Base-by-base conservation (phyloP, 495 filamentous ascomycete genomes). In the Aspergillus bertholletiae region DNA sequence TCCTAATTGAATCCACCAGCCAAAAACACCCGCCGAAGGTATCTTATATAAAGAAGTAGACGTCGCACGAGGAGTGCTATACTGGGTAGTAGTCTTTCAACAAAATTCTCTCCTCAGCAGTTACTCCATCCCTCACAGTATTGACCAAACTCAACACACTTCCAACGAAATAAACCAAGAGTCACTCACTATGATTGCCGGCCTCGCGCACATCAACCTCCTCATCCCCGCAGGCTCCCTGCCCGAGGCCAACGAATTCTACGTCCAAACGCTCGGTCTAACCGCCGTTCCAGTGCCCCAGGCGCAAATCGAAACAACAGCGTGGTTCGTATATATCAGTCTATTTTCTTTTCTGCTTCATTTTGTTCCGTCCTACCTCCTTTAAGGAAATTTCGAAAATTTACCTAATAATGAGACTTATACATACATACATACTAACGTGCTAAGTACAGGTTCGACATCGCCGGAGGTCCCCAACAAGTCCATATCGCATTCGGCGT, bases 401-500 rank as follows among this genome's bases (percentile, higher is more conserved):
- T n/a, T n/a, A n/a, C n/a, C n/a, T n/a, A n/a, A n/a, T n/a, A n/a
- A n/a, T n/a, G n/a, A n/a, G n/a, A n/a, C n/a, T n/a, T n/a, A n/a
- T n/a, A n/a, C n/a, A n/a, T n/a, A n/a, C n/a, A n/a, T n/a, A n/a
- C n/a, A n/a, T n/a, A n/a, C n/a, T n/a, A n/a, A n/a, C n/a, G n/a
- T n/a, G n/a, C n/a, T n/a, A n/a, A n/a, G n/a, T n/a, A n/a, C 22
- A 76, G 70, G 74, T 85, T 85, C 70, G 75, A 87, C 55, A 80
- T 86, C 46, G 76, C 58, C 30, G 54, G 59, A 2, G 77, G 75
- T 12, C 79, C 81, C 4, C 83, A 87, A 59, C 84, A 87, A 62
- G 65, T 87, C 9, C 84, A 87, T 50, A 67, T 87, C 13, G 77
- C 74, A 0, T 74, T 77, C 39, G 79, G 78, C 0, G 44, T 73